Evolutionary conservation across 2,329 filamentous ascomycete genomes (phyloP), one percentile per base, ranked within the genome.

Genomic region (Arthroderma uncinatum): DNA sequence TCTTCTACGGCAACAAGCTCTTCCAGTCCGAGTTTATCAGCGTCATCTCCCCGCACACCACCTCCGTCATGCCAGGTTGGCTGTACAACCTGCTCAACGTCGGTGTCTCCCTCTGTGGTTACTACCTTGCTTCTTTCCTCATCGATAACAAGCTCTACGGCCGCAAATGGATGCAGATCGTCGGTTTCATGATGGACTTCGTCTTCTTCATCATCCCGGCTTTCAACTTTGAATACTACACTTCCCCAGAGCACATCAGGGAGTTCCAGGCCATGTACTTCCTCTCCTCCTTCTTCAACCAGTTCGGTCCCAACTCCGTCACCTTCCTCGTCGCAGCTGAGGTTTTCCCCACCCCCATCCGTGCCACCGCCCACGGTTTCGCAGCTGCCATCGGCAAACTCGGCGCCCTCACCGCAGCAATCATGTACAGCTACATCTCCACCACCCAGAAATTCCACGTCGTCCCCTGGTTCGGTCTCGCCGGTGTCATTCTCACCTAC

Each of bases 261-360:
- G 78, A 80, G n/a, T 97, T 97, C 84, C 91, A 96, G 77, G 84
- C 91, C 69, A 95, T 97, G 89, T 96, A 96, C 80, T 96, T 95
- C 76, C 73, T 97, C 64, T 95, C 89, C 6, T 95, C 89, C 23
- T 97, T 97, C 79, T 97, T 97, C 84, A 96, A 96, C 80, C 92
- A 97, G 71, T 97, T 97, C 68, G 92, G 92, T 10, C 92, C 92
- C 73, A 97, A 97, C 80, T 86, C 84, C 50, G 90, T 96, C 66
- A 95, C 91, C 61, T 97, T 97, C 86, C 82, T 97, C 64, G 88
- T 95, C 36, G 92, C 92, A 44, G 92, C 89, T 44, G 92, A 97
- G 72, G 89, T 95, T n/a, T 97, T 89, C 79, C 92, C 92, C 8
- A 95, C 91, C 0, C 88, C 91, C 8, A 84, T 97, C 64, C 90